phyloP scores from a whole-genome alignment of 2,329 filamentous ascomycete species.

The Lojkania enalia region DNA sequence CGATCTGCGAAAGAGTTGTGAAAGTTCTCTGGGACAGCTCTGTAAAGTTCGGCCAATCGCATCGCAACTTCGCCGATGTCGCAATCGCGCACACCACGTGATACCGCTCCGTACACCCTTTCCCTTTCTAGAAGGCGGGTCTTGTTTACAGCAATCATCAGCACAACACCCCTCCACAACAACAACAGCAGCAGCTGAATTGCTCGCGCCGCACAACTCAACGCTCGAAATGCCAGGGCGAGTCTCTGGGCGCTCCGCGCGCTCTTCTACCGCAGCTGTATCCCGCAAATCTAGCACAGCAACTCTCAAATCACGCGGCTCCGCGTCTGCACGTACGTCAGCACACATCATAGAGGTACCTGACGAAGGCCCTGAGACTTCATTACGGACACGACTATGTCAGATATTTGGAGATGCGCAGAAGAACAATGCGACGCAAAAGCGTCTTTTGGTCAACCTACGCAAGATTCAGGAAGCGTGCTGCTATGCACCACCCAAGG shows the following conservation, averaged over 20 bases:
- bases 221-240: slow-evolving; percentile 50
- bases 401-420: slow-evolving; percentile 66
- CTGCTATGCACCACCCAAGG: slow-evolving; percentile 58
- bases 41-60: neutral
- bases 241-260: slow-evolving; percentile 48
- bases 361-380: slow-evolving; percentile 70
- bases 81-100: slow-evolving; percentile 22
- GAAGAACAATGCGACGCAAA: slow-evolving; percentile 83
- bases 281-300: slow-evolving; percentile 48
- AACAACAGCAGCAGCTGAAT: neutral
- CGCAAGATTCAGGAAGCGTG: slow-evolving; percentile 90
- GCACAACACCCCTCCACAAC: slow-evolving; percentile 1
- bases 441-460: slow-evolving; percentile 84
- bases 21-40: neutral
- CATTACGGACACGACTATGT: slow-evolving; percentile 73
- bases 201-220: neutral
- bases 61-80: slow-evolving; percentile 18
- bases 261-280: slow-evolving; percentile 40
- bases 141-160: slow-evolving; percentile 4
- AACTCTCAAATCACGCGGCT: slow-evolving; percentile 46
- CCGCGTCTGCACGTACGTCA: slow-evolving; percentile 47
- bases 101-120: slow-evolving; percentile 13
- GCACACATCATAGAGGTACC: slow-evolving; percentile 56
- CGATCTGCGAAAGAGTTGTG: neutral
- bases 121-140: slow-evolving; percentile 11